phyloP scores from a whole-genome alignment of 1,139 yeast genomes.

The Lodderomyces margitis region DNA sequence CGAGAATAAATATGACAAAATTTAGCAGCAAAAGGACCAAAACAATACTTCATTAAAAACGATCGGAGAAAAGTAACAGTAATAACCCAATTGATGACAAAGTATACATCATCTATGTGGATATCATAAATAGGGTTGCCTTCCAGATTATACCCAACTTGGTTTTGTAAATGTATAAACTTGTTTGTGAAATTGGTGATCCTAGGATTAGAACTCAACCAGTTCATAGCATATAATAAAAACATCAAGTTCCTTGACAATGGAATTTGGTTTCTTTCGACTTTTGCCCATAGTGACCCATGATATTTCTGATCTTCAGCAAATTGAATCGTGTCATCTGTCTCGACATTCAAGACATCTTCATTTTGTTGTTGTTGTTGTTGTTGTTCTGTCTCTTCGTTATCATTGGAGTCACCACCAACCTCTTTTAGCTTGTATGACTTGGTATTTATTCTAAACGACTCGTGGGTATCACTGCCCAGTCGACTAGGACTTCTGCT shows the following conservation, averaged over 20 bases:
- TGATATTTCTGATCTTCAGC: constrained; percentile 16
- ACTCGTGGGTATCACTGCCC: neutral
- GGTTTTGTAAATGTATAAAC: constrained; percentile 51
- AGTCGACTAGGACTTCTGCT: constrained; percentile 1
- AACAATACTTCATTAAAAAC: constrained; percentile 53
- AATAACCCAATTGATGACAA: constrained; percentile 56
- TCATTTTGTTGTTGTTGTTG: neutral
- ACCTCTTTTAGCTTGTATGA: neutral
- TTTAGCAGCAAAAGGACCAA: constrained; percentile 57
- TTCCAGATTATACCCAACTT: constrained; percentile 20
- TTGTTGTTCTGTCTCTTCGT: neutral
- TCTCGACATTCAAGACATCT: too few relatives aligned
- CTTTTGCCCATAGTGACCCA: constrained; percentile 26
- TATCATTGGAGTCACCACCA: neutral
- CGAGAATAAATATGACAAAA: constrained; percentile 44
- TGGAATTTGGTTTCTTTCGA: constrained; percentile 42
- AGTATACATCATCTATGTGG: constrained; percentile 55
- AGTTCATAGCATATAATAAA: constrained; percentile 28
- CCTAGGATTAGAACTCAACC: constrained; percentile 18
- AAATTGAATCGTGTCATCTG: neutral
- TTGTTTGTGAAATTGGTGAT: constrained; percentile 32
- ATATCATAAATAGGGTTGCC: constrained; percentile 44
- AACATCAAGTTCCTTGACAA: constrained; percentile 32
- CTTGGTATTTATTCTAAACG: constrained; percentile 1
- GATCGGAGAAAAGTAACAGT: constrained; percentile 60